A percentile compares a stretch with the other conserved stretches of the same genome.
Conservation (phyloP, 1,284 basidiomycete genomes). For the Clitocybe nebularis region DNA sequence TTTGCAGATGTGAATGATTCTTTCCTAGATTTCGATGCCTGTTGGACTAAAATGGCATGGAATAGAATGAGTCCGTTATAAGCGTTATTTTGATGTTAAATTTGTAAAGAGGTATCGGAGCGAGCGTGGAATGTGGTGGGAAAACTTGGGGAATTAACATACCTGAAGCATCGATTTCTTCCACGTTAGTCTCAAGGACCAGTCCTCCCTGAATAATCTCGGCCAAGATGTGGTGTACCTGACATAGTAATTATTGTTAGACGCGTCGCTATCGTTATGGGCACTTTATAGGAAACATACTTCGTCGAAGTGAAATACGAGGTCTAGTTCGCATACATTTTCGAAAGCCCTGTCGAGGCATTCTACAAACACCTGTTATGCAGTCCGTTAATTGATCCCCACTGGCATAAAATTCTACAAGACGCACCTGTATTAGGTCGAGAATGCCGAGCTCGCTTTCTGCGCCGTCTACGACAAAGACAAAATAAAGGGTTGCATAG, state of each 20-base stretch:
- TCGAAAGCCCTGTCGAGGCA: constrained; percentile 94
- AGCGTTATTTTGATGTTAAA: too few species aligned
- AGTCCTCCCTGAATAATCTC: constrained; percentile 97
- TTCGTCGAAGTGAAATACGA: constrained; percentile 99
- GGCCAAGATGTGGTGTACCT: constrained; percentile 92
- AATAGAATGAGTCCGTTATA: constrained; percentile 3
- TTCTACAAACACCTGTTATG: constrained; percentile 87
- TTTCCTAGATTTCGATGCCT: constrained; percentile 64
- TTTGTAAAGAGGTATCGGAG: too few species aligned
- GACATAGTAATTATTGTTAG: constrained; percentile 13
- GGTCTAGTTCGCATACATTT: constrained; percentile 97
- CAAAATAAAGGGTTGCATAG: constrained; percentile 96
- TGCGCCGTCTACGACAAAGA: constrained; percentile 92
- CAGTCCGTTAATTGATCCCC: neutral
- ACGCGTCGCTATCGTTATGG: too few species aligned
- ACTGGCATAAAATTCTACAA: neutral
- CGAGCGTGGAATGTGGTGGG: constrained; percentile 2
- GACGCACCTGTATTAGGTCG: constrained; percentile 92
- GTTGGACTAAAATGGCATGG: constrained; percentile 46
- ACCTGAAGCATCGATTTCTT: constrained; percentile 82
- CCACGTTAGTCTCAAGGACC: constrained; percentile 97
- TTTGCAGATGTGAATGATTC: constrained; percentile 75
- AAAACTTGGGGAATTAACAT: constrained; percentile 24
- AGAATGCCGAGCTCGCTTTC: constrained; percentile 96
- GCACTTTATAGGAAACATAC: constrained; percentile 53